Evolutionary conservation across 1,284 basidiomycete species (phyloP).

Genomic region (Sparassis latifolia): DNA sequence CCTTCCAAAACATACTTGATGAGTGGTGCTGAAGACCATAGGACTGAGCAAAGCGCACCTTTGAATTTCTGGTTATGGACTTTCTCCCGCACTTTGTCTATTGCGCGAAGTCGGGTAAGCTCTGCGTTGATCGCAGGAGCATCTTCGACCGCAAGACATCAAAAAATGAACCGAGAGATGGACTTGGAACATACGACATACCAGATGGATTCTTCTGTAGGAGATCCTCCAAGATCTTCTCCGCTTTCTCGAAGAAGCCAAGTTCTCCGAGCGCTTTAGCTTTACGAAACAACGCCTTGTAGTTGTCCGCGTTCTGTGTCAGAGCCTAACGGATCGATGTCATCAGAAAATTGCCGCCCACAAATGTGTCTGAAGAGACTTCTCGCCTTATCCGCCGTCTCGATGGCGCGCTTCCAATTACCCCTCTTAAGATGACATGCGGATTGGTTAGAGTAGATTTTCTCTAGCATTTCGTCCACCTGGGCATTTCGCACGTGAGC

Average conservation of each 20-base stretch:
- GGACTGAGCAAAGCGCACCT: conserved; percentile 34
- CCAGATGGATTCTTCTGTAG: conserved; percentile 56
- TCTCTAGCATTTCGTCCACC: conserved; percentile 70
- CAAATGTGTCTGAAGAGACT: background rate
- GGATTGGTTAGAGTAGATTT: conserved; percentile 76
- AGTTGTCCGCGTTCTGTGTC: conserved; percentile 64
- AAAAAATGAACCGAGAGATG: background rate
- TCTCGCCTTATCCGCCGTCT: conserved; percentile 67
- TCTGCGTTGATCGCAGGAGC: conserved; percentile 52
- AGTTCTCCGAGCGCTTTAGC: conserved; percentile 71
- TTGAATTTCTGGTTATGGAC: conserved; percentile 65
- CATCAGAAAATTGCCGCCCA: background rate
- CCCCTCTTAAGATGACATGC: conserved; percentile 71
- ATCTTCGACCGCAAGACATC: conserved; percentile 34
- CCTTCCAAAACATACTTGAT: conserved; percentile 16
- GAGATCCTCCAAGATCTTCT: conserved; percentile 55
- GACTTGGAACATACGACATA: conserved; percentile 19
- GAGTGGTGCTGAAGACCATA: background rate
- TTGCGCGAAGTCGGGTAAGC: conserved; percentile 46
- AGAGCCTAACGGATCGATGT: conserved; percentile 43
- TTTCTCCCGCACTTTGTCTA: conserved; percentile 61
- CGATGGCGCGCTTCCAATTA: conserved; percentile 70
- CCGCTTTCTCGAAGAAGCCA: conserved; percentile 68
- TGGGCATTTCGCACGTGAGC: conserved; percentile 20
- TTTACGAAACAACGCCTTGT: conserved; percentile 73